Base-by-base conservation (phyloP, 306 rosid genomes). In the Castanopsis chinensis region DNA sequence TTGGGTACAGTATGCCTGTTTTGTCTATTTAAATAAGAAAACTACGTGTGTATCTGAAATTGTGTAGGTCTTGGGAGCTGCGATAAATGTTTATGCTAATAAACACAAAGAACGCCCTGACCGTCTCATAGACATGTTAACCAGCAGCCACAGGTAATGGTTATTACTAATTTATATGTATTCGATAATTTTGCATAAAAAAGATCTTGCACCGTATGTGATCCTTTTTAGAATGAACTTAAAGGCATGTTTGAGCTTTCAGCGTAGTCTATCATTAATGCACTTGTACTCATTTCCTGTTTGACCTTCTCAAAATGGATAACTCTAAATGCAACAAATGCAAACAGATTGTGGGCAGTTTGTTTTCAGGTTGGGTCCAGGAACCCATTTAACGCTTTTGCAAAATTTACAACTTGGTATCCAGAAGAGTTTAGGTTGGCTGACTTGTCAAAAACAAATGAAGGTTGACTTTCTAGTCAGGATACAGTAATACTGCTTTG, bases 71-170 rank as follows among this genome's bases (percentile, higher is more conserved):
- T 84, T 95, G 88, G 99, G 98, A 75, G 99, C 97, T 80, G 94
- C 99, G 23, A 91, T 95, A 85, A 95, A 92, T 78, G 97, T 95
- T 78, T 95, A 92, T 89, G 99, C 99, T 78, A 95, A 95, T 72
- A 95, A 90, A 84, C 99, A 95, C 88, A 95, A 95, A 86, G 99
- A 95, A 76, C 99, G 99, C 65, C 97, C 99, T 32, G 97, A 92
- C 73, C 97, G 99, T 86, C 95, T 95, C 67, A 95, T 92, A 68
- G 99, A 95, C 91, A 92, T 95, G 99, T 81, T 95, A 83, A 91
- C 95, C 60, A 95, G 99, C 83, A 95, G 97, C 85, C 99, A 95
- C 87, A 88, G 99, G 99, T 94, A 79, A 75, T 65, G 74, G 18
- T 23, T 76, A 43, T 41, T 69, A 19, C 53, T 56, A 72, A 19